Evolutionary conservation across 495 filamentous ascomycete genomes (phyloP), one percentile per base, ranked within the genome.

Genomic region (Friedmanniomyces simplex): DNA sequence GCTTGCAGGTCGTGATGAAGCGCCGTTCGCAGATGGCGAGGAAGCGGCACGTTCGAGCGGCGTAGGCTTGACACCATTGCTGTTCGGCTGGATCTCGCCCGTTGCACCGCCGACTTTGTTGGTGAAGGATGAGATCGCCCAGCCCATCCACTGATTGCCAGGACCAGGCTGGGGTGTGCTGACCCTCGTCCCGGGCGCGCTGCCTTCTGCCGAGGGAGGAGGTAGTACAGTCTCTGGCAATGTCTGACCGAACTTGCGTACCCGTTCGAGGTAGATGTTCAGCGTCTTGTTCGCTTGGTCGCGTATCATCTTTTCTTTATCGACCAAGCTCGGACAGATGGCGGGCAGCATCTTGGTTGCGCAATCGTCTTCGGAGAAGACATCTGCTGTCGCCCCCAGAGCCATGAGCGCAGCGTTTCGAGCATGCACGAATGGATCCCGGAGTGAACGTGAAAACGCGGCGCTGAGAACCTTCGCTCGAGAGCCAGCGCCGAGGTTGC

Each of bases 111-210:
- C 81, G 26, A 98, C 67, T 65, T 94, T 96, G 70, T 96, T 96
- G 4, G 93, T 96, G 70, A 98, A 96, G n/a, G 88, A 95, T 1
- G 93, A 96, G 46, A 98, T 95, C 0, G 93, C 93, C 93, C 93
- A 98, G 42, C 94, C 93, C 5, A 91, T 82, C 94, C 91, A 96
- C 52, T 55, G 52, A 7, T 26, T 28, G 22, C 60, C 59, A 3
- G 39, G 24, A 83, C 25, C 80, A 14, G 82, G 81, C 12, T 86
- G 83, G 5, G 82, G 78, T 1, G 87, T 93, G 55, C 83, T 85
- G 74, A 94, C 91, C 21, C 87, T 80, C 3, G 87, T 82, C 22
- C 63, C 63, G 1, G 69, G 36, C 2, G 63, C 72, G 67, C 75
- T 18, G 49, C 72, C 57, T 45, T 68, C 58, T 12, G 69, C 58